Conservation (phyloP, 179 eudicot species). For the Silene noctiflora region DNA sequence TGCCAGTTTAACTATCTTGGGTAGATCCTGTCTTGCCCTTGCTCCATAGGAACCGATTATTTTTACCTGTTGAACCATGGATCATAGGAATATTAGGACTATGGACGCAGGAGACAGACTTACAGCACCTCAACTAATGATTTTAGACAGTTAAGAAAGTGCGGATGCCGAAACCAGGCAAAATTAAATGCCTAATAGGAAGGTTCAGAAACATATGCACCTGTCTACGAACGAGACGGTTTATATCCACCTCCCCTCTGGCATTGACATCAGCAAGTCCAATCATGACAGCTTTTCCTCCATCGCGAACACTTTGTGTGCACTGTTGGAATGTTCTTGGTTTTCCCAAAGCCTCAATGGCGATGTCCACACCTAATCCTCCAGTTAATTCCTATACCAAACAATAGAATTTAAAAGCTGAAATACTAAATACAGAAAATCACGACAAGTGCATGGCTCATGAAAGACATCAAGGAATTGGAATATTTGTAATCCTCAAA, state of each 20-base stretch:
- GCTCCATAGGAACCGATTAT: slow-evolving; percentile 95
- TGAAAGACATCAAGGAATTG: neutral
- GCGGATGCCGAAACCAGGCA: neutral
- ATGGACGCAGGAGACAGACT: too few species aligned
- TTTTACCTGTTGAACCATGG: slow-evolving; percentile 55
- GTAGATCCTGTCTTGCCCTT: slow-evolving; percentile 96
- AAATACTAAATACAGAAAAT: neutral
- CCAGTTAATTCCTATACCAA: slow-evolving; percentile 76
- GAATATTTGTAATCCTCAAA: neutral
- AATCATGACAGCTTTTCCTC: slow-evolving; percentile 99
- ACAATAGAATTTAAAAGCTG: slow-evolving; percentile 1
- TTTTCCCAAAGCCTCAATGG: slow-evolving; percentile 92
- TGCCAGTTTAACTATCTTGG: slow-evolving; percentile 81
- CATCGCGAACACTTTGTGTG: slow-evolving; percentile 93
- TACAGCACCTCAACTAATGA: too few species aligned
- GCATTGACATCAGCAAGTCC: slow-evolving; percentile 73
- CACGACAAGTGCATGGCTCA: neutral
- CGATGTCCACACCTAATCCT: slow-evolving; percentile 90
- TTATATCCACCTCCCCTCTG: slow-evolving; percentile 94
- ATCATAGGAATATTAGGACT: neutral
- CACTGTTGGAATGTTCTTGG: slow-evolving; percentile 85
- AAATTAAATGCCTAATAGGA: neutral
- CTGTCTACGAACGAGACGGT: slow-evolving; percentile 97
- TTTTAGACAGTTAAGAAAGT: too few species aligned
- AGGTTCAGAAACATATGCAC: slow-evolving; percentile 30